Base-by-base conservation (phyloP, 495 filamentous ascomycete genomes). In the Aspergillus kassunensis region DNA sequence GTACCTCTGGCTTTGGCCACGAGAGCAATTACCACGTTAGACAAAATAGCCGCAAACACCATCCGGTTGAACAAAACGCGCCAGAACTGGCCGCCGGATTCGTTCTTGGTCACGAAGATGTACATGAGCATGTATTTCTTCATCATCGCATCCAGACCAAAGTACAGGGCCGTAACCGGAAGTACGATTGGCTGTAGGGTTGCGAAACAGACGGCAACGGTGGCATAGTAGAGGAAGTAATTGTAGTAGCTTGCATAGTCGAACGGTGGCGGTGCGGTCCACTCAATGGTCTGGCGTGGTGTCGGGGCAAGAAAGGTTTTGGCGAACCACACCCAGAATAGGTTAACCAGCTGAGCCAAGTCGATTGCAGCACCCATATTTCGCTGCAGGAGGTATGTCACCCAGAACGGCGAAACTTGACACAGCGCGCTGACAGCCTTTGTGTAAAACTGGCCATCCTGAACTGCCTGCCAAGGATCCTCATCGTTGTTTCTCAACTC, bases 181-280 rank as follows among this genome's bases (percentile, higher is more conserved):
- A 99, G 78, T 4, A 91, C 87, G 27, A 97, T 80, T 0, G 93
- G 93, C 69, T 97, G 93, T 35, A 97, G 68, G 10, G 87, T 85
- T 2, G 86, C 84, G 64, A 91, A 97, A 61, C 83, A 90, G 29
- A 99, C 76, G 2, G 89, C 85, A 27, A 97, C 87, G 0, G 93
- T 97, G 4, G 88, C 76, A 66, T 97, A 97, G 71, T 89, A 99
- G 15, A 97, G 76, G 69, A 97, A 97, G 69, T 85, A 78, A 65
- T 97, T 97, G 75, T 97, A 97, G 71, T 97, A 97, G 53, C 81
- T 89, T 44, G 93, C 90, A 60, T 96, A 98, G 58, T 97, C 91
- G 67, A 99, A 97, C 10, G 87, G 70, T 2, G 88, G 89, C 39
- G 93, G 93, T 34, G 95, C 95, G 7, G 92, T 95, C 70, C 91